Percentiles rank a stretch among this genome's conserved stretches.
Evolutionary conservation across 805 yeast species (phyloP).

Genomic region (Nematodospora valgi): DNA sequence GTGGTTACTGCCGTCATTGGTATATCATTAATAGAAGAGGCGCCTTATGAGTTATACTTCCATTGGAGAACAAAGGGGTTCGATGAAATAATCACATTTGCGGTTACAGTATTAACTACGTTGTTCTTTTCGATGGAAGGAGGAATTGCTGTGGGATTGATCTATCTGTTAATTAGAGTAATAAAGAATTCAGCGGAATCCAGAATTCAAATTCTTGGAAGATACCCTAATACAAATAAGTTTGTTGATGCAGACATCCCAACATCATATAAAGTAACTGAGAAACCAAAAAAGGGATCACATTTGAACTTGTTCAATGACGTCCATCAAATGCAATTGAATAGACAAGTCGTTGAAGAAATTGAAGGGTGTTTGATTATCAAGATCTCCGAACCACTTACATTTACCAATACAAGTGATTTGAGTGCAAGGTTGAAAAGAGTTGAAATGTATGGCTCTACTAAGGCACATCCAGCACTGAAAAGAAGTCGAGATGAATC

Average conservation of each 20-base stretch:
- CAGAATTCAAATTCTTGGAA: conserved; percentile 43
- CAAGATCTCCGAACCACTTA: conserved; percentile 42
- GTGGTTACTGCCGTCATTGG: conserved; percentile 78
- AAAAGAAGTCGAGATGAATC: conserved; percentile 31
- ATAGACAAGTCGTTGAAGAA: conserved; percentile 36
- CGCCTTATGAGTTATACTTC: conserved; percentile 73
- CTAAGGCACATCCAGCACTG: conserved; percentile 42
- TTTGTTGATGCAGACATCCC: conserved; percentile 41
- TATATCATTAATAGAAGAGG: conserved; percentile 64
- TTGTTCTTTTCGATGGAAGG: conserved; percentile 69
- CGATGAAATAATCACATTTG: conserved; percentile 59
- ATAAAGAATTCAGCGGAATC: conserved; percentile 40
- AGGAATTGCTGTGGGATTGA: conserved; percentile 86
- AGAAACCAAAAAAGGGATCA: conserved; percentile 7
- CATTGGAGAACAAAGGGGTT: conserved; percentile 73
- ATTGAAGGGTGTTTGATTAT: conserved; percentile 43
- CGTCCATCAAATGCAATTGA: conserved; percentile 31
- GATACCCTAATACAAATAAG: conserved; percentile 38
- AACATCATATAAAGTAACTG: conserved; percentile 2
- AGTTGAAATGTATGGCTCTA: conserved; percentile 42
- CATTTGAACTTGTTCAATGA: conserved; percentile 34
- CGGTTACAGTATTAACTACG: conserved; percentile 37
- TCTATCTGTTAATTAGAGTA: conserved; percentile 74
- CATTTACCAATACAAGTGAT: conserved; percentile 41
- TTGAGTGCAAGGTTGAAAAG: conserved; percentile 34